Evolutionary conservation across 805 yeast genomes (phyloP), one percentile per base, ranked within the genome.

Genomic region (Metschnikowia cerradonensis): DNA sequence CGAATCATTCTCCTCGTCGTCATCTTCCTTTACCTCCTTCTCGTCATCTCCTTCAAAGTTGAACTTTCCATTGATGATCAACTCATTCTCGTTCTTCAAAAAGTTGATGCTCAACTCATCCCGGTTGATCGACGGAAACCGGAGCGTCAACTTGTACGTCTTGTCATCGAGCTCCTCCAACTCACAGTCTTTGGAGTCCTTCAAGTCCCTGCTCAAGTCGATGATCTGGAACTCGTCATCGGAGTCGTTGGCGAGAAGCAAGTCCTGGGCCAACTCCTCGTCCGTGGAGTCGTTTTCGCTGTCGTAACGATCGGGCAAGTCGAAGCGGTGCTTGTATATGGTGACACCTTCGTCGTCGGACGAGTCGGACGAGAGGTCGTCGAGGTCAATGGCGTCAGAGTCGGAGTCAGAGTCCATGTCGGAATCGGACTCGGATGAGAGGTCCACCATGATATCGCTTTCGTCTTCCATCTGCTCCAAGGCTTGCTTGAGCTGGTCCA

Each of bases 111-210:
- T 70, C 55, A 71, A 62, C 58, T 71, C 76, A 42, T 72, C 75
- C 58, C 66, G 66, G 48, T 67, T 65, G 40, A 73, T 58, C 6
- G 75, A 66, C 11, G 78, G 78, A 42, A 73, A 68, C 59, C 77
- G 67, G 53, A 73, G 61, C 51, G 63, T 66, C 59, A 73, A 67
- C 55, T 71, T 70, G 60, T 72, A 73, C 14, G 67, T 65, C 51
- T 68, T 62, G 36, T 71, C 74, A 49, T 71, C 71, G 20, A 69
- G 55, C 56, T 72, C 68, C 26, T 63, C 60, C 52, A 73, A 65
- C 60, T 73, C 77, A 57, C 75, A 73, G 60, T 73, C 78, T 53
- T 73, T 73, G 38, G 74, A 67, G 60, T 70, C 64, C 53, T 67
- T 68, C 57, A 73, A 68, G 60, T 73, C 78, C 41, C 66, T 66